Evolutionary conservation across 2,329 filamentous ascomycete species (phyloP), one percentile per base, ranked within the genome.

Genomic region (Plectosphaerella cucumerina): DNA sequence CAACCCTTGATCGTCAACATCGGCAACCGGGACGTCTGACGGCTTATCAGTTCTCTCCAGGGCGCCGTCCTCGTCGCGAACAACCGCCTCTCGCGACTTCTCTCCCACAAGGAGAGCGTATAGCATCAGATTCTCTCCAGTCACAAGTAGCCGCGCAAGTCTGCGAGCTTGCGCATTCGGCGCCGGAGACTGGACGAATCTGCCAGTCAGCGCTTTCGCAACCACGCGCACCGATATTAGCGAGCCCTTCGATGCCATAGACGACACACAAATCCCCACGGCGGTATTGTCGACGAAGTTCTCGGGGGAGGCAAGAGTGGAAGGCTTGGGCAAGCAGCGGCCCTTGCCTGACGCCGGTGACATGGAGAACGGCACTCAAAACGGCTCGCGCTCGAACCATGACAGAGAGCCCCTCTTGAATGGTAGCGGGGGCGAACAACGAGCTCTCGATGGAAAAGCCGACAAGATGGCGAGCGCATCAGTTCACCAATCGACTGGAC

Each of bases 301-400:
- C 34, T n/a, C 20, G 41, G 53, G 53, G 50, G 47, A 47, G 46
- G 47, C 49, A 50, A 50, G 53, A 43, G 49, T 50, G 51, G 55
- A 51, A 57, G 53, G 53, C 37, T 49, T 48, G 43, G 47, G 51
- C 33, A 31, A 41, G 53, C 50, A 49, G 50, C 50, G 46, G 45
- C 50, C 50, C 50, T 49, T 52, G 52, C 50, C 64, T 60, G 61
- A 81, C 80, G 78, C 76, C 78, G 56, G 75, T 70, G 75, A 71
- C 59, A 81, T 81, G 77, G 77, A 81, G 58, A 74, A 75, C 68
- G 76, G 76, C 66, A 70, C 67, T 62, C 72, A 74, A 62, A 77
- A 77, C 62, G 76, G 76, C 58, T 69, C 71, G 61, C 77, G 73
- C 63, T 76, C 75, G 59, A 78, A 82, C 62, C 76, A 82, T 65